Evolutionary conservation across 1,284 basidiomycete species (phyloP).

Genomic region (Trichosporon inkin): DNA sequence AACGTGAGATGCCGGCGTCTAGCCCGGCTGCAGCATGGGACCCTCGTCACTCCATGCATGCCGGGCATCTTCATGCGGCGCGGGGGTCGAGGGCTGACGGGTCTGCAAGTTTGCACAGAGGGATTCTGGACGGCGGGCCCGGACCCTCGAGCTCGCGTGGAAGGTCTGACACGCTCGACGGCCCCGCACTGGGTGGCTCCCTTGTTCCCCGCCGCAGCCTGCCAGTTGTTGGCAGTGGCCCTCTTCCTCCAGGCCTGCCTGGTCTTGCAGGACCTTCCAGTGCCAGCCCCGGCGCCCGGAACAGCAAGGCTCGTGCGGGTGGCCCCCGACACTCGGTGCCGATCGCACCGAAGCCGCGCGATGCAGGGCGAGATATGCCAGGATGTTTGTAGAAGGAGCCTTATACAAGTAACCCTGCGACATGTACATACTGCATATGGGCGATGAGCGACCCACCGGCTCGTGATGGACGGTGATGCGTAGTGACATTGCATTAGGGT

Average conservation of each 20-base stretch:
- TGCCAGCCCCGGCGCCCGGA: background rate
- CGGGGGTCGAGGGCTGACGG: background rate
- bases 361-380: background rate
- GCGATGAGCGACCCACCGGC: background rate
- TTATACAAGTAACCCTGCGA: background rate
- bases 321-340: background rate
- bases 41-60: background rate
- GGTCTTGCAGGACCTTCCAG: background rate
- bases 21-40: background rate
- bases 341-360: background rate
- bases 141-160: background rate
- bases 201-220: background rate
- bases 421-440: slow-evolving; percentile 3
- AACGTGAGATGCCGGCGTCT: background rate
- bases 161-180: too few species aligned
- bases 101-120: background rate
- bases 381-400: background rate
- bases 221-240: background rate
- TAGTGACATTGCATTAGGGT: too few species aligned
- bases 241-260: background rate
- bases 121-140: background rate
- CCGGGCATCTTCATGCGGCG: background rate
- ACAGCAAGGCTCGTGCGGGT: too few species aligned
- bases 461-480: background rate
- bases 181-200: background rate